Percentiles rank a stretch among this genome's conserved stretches.
Conservation (phyloP, 768 basidiomycete genomes). For the Phlegmacium glaucopus region DNA sequence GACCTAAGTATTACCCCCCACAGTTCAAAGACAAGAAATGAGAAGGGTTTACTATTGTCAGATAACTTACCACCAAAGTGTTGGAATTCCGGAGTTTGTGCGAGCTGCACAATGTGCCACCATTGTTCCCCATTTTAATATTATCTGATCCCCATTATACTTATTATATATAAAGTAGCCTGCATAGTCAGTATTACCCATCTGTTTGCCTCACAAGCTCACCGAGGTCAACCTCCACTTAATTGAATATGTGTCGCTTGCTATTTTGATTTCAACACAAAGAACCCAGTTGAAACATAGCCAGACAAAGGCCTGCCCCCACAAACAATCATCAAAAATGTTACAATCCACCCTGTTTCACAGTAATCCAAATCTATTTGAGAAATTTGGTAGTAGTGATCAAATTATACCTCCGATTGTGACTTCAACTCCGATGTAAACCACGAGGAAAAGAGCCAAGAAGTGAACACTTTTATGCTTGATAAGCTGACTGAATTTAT, state of each 20-base stretch:
- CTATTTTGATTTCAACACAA: no score
- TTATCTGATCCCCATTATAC: no score
- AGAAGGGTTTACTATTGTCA: no score
- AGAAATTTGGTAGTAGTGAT: no score
- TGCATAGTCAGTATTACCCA: no score
- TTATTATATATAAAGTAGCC: no score
- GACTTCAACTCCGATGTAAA: constrained; percentile 68
- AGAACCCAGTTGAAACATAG: constrained; percentile 51
- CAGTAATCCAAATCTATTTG: not conserved
- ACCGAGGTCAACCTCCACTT: no score
- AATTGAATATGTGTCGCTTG: no score
- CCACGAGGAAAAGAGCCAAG: constrained; percentile 55
- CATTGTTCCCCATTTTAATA: no score
- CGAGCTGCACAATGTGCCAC: no score
- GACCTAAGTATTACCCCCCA: constrained; percentile 31
- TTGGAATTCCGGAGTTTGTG: no score
- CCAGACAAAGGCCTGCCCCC: constrained; percentile 34
- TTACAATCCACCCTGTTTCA: constrained; percentile 61
- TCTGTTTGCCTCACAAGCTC: no score
- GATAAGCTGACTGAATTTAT: constrained; percentile 44
- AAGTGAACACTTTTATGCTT: constrained; percentile 49
- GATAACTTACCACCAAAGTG: constrained; percentile 45
- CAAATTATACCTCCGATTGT: constrained; percentile 41
- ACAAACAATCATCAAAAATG: constrained; percentile 40
- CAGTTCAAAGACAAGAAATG: not conserved